Percentiles rank a stretch among this genome's conserved stretches.
These are phyloP conservation scores for Amylostereum areolatum DNA, from an alignment of 1,284 basidiomycete genomes.

Conservation along the genomic window DNA sequence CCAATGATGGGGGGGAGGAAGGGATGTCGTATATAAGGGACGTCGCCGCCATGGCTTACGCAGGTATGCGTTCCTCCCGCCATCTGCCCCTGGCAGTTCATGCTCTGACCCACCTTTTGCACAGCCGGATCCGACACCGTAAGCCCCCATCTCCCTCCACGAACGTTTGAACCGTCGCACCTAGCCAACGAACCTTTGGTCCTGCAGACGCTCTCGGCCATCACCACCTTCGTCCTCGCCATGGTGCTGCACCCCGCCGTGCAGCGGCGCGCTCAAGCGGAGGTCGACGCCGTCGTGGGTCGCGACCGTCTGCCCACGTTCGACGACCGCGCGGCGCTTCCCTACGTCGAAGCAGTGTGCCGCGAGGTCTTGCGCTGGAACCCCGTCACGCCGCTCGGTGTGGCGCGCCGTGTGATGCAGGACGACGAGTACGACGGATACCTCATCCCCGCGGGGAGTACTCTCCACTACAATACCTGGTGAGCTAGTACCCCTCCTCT, in stretches of 20 bases:
- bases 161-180: too few relatives aligned
- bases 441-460: constrained; percentile 6
- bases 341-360: constrained; percentile 21
- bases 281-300: constrained; percentile 12
- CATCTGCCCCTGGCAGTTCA: too few relatives aligned
- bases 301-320: constrained; percentile 20
- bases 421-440: constrained; percentile 14
- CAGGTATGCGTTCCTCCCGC: too few relatives aligned
- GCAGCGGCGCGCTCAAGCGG: constrained; percentile 2
- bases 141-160: too few relatives aligned
- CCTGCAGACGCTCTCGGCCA: constrained; percentile 8
- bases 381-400: constrained; percentile 4
- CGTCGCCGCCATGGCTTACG: too few relatives aligned
- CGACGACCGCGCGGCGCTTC: constrained; percentile 18
- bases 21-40: too few relatives aligned
- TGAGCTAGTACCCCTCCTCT: neutral
- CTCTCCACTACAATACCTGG: constrained; percentile 2
- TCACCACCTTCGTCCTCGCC: constrained; percentile 7
- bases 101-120: too few relatives aligned
- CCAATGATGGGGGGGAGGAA: too few relatives aligned
- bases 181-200: too few relatives aligned
- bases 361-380: constrained; percentile 12
- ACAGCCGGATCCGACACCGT: too few relatives aligned
- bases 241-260: constrained; percentile 8
- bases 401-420: neutral